Base-by-base conservation (phyloP, 352 stramenopile genomes). In the Hyaloperonospora brassicae region DNA sequence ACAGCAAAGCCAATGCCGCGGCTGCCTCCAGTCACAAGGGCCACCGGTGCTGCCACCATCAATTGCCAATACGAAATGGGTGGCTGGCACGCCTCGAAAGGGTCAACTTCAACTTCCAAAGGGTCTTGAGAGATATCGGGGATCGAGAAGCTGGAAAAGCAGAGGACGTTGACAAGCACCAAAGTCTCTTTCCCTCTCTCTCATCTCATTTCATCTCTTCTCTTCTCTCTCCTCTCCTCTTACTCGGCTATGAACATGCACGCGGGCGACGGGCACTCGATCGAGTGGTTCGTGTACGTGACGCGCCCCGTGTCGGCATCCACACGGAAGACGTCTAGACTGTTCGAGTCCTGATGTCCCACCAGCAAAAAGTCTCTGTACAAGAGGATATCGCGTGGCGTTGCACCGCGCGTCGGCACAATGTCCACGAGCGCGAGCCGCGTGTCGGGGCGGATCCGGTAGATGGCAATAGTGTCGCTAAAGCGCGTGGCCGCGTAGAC, bases 1-100 rank as follows among this genome's bases (percentile, higher is more conserved):
- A 93, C 64, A 9, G 79, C 78, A 38, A 87, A 80, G 57, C 83
- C 83, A 51, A 93, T 93, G 60, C 83, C 83, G 27, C 78, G 69
- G 50, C 80, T 93, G 17, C 79, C 83, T 51, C 83, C 83, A 14
- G 83, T 93, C 59, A 93, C 79, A 23, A 93, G 68, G 45, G 76
- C 82, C 47, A 76, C 64, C 36, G 55, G 13, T 25, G 57, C 9
- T 22, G 35, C 6, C 59, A 50, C 50, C 41, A 8, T 57, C 31
- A 46, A 57, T 22, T 54, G 60, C 7, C 27, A 31, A 31, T 31
- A 31, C 3, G 7, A 31, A 31, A 31, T 31, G 27, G 7, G 3
- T 31, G 27, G 27, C 27, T 31, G 27, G 3, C 27, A 31, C 27
- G 27, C 3, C 27, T 31, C n/a, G n/a, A n/a, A n/a, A n/a, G n/a